A percentile compares a stretch with the other conserved stretches of the same genome.
These are phyloP conservation scores for Rhododendron williamsianum DNA, from an alignment of 148 eudicot species.

Conservation along the genomic window DNA sequence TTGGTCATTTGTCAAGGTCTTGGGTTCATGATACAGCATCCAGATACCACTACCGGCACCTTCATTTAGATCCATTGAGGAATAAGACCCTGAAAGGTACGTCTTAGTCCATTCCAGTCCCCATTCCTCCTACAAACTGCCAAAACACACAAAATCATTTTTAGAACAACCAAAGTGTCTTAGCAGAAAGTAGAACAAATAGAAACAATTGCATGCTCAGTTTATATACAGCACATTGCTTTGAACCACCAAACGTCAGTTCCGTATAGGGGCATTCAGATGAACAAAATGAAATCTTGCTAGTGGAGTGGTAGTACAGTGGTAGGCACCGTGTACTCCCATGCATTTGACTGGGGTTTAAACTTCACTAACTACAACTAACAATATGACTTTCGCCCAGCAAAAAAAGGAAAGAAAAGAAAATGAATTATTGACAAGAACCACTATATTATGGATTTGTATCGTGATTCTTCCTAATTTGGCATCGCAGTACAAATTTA, in stretches of 20 bases:
- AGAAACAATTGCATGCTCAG: not conserved
- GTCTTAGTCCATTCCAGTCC: conserved; percentile 30
- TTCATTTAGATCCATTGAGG: conserved; percentile 25
- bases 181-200: not conserved
- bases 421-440: not conserved
- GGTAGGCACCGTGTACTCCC: no score
- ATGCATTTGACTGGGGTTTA: no score
- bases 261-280: not conserved
- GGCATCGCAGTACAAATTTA: not conserved
- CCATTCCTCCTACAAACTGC: conserved; percentile 39
- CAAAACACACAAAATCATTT: not conserved
- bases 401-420: no score
- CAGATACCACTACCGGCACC: conserved; percentile 15
- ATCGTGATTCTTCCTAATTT: not conserved
- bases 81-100: conserved; percentile 22
- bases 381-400: not conserved
- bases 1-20: conserved; percentile 11
- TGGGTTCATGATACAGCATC: conserved; percentile 21
- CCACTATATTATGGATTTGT: not conserved
- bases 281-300: not conserved
- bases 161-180: not conserved
- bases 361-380: no score
- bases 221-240: not conserved
- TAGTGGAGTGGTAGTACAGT: no score
- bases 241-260: not conserved